phyloP scores from a whole-genome alignment of 2,329 filamentous ascomycete species.

The Alternaria sp. region DNA sequence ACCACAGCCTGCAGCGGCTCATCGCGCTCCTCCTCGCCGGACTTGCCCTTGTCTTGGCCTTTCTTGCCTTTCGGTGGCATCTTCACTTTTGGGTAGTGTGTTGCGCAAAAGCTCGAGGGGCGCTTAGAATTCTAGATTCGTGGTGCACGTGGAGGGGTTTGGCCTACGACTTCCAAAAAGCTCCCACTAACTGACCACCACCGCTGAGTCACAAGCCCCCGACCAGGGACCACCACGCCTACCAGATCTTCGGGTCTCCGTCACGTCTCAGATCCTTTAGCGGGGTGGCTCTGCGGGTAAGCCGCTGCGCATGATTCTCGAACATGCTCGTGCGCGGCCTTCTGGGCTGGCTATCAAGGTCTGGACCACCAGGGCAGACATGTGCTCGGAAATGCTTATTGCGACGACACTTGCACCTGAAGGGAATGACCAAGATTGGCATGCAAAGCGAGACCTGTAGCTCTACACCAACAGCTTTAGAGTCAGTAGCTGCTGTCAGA shows the following conservation, averaged over 20 bases:
- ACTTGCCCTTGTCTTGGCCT: constrained; percentile 48
- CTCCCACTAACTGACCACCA: constrained; percentile 15
- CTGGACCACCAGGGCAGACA: constrained; percentile 35
- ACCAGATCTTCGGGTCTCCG: constrained; percentile 19
- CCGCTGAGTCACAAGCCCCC: constrained; percentile 24
- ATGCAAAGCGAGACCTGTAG: neutral
- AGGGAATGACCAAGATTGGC: neutral
- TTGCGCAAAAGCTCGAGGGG: constrained; percentile 10
- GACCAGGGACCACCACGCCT: constrained; percentile 16
- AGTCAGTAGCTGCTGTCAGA: neutral
- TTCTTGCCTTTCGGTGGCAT: constrained; percentile 60
- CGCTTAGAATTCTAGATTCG: constrained; percentile 14
- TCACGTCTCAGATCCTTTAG: constrained; percentile 30
- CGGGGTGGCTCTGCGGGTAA: constrained; percentile 34
- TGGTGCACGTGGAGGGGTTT: constrained; percentile 17
- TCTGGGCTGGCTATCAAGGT: constrained; percentile 25
- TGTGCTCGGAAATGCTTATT: constrained; percentile 43
- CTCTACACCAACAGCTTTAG: neutral
- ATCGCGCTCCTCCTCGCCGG: constrained; percentile 63
- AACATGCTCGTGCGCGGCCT: constrained; percentile 26
- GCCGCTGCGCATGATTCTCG: constrained; percentile 23
- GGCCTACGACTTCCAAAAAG: constrained; percentile 11
- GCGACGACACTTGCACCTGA: constrained; percentile 32
- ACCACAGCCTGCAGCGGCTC: constrained; percentile 69
- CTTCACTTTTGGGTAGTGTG: neutral